These are phyloP conservation scores for Pichia paraexigua DNA, from an alignment of 805 yeast species.

Conservation along the genomic window DNA sequence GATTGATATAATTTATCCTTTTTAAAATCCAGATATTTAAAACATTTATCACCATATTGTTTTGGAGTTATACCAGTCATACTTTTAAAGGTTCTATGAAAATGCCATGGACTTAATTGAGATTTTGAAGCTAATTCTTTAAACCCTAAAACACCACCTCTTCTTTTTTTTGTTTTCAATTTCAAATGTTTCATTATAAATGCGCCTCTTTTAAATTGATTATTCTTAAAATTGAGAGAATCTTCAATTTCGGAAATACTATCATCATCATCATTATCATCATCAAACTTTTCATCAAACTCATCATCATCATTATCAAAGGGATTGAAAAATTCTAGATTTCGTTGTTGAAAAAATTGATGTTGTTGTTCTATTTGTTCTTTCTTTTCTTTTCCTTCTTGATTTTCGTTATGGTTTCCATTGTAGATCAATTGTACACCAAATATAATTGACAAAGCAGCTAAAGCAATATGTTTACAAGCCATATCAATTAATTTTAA, in stretches of 20 bases:
- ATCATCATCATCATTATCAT: neutral
- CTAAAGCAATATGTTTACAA: constrained; percentile 74
- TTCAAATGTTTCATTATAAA: constrained; percentile 10
- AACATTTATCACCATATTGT: constrained; percentile 80
- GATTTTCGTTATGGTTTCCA: neutral
- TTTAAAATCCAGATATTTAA: constrained; percentile 42
- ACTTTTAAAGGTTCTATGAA: constrained; percentile 81
- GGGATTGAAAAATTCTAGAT: no score
- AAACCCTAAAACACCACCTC: constrained; percentile 77
- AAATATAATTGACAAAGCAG: constrained; percentile 38
- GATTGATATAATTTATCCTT: constrained; percentile 13
- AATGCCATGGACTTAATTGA: constrained; percentile 84
- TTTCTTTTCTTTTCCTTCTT: neutral
- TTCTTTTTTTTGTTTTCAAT: constrained; percentile 43
- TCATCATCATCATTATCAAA: neutral
- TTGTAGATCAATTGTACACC: constrained; percentile 5
- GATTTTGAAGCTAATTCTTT: constrained; percentile 82
- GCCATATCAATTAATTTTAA: constrained; percentile 65
- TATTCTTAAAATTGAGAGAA: neutral
- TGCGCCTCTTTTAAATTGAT: constrained; percentile 1
- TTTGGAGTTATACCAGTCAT: constrained; percentile 85
- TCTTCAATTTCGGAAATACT: neutral
- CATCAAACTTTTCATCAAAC: neutral
- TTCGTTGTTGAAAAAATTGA: no score
- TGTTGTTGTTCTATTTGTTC: no score